Evolutionary conservation across 1,139 yeast genomes (phyloP), one percentile per base, ranked within the genome.

Genomic region (Pichia terricola): DNA sequence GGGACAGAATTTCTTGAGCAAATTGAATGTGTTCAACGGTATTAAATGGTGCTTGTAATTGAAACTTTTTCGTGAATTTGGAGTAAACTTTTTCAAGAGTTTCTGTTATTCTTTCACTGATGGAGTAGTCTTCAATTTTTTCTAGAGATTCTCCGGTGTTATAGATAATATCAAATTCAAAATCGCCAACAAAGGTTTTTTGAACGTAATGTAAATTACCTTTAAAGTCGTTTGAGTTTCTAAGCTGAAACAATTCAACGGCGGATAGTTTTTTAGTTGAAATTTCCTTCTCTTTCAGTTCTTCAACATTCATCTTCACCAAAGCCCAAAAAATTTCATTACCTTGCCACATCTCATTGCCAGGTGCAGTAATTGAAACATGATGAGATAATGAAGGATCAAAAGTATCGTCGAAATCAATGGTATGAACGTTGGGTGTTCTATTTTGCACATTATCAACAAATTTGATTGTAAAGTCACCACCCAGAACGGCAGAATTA

Each of bases 131-230:
- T 0, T 68, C 64, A 31, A 81, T 68, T 43, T 62, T 65, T 28
- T 75, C 69, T 2, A 65, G 55, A 0, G 80, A 67, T 7, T 58
- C 52, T 2, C 72, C 73, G 45, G 69, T 67, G 51, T 76, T 77
- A 63, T 67, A 88, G 3, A 77, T 57, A 31, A 91, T 64, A 50
- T 83, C 88, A 60, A 86, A 86, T 59, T 86, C 86, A 60, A 85
- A 82, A n/a, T 67, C 67, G 1, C 95, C 94, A 53, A 72, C 66
- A 57, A 78, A 91, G 0, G 80, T 69, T 55, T 84, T 81, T 63
- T 91, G 96, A 28, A 88, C 64, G 49, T 75, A 73, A 60, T 89
- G 96, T 49, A 85, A 61, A 57, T 87, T 87, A 1, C 96, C 96
- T 50, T 75, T 75, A 52, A 79, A 80, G 26, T 68, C 63, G 44